These are phyloP conservation scores for Diophrys appendiculata DNA, from an alignment of 73 alveolate genomes.

Conservation along the genomic window DNA sequence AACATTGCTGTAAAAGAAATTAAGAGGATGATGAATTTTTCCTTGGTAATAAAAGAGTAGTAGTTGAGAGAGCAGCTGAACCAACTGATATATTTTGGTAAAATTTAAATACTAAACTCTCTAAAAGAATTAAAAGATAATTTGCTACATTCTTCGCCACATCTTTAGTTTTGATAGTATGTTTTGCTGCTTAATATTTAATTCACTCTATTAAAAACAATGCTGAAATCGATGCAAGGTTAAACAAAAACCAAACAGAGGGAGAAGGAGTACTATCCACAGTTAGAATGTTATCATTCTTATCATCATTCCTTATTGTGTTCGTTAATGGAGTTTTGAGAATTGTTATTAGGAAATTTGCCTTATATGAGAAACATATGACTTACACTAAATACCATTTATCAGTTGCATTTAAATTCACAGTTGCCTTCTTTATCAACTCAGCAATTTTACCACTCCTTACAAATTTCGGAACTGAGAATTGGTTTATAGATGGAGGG, in stretches of 20 bases:
- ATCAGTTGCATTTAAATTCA: constrained; percentile 19
- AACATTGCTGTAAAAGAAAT: neutral
- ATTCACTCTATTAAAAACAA: constrained; percentile 32
- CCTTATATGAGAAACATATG: constrained; percentile 26
- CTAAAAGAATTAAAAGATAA: constrained; percentile 41
- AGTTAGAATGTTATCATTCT: constrained; percentile 33
- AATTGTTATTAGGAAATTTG: constrained; percentile 39
- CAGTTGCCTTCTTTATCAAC: constrained; percentile 15
- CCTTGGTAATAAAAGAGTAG: constrained; percentile 4
- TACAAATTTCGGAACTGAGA: neutral
- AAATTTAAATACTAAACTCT: constrained; percentile 52
- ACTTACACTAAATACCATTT: constrained; percentile 28
- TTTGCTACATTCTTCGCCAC: constrained; percentile 19
- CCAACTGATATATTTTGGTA: constrained; percentile 90
- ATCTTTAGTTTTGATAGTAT: constrained; percentile 33
- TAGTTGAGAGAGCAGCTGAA: constrained; percentile 73
- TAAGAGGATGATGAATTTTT: neutral
- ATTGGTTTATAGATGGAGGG: constrained; percentile 28
- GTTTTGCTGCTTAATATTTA: constrained; percentile 56
- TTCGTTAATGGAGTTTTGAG: constrained; percentile 44
- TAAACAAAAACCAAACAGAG: neutral
- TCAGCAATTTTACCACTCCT: constrained; percentile 22
- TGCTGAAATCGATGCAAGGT: constrained; percentile 1
- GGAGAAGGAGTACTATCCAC: constrained; percentile 1
- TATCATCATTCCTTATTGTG: constrained; percentile 57